Evolutionary conservation across 2,329 filamentous ascomycete species (phyloP).

Genomic region (Diplodia sapinea): DNA sequence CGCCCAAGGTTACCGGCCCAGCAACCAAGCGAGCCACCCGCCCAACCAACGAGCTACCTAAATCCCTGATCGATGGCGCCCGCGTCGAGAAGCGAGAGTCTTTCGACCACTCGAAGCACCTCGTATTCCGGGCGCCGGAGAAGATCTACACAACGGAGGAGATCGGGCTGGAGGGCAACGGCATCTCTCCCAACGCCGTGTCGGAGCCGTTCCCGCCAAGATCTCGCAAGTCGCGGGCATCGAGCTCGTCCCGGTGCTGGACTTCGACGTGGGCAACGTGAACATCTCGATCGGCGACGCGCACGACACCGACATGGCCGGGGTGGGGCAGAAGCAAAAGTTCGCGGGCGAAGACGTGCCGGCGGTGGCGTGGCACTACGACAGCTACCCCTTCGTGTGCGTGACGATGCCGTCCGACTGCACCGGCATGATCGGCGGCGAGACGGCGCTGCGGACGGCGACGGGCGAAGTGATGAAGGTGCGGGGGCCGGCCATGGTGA

Average conservation of each 20-base stretch:
- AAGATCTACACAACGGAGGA: slow-evolving; percentile 31
- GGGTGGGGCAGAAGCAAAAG: background rate
- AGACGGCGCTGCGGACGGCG: slow-evolving; percentile 66
- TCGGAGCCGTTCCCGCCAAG: slow-evolving; percentile 45
- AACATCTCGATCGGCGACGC: slow-evolving; percentile 44
- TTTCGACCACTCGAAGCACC: slow-evolving; percentile 31
- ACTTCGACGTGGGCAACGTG: slow-evolving; percentile 63
- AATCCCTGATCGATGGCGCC: slow-evolving; percentile 1
- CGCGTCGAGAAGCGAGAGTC: background rate
- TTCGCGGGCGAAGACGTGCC: background rate
- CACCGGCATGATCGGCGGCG: slow-evolving; percentile 57
- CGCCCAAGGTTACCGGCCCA: background rate
- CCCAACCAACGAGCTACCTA: slow-evolving; percentile 11
- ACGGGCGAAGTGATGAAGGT: slow-evolving; percentile 54
- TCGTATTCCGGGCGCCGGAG: slow-evolving; percentile 15
- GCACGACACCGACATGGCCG: background rate
- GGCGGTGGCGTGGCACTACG: slow-evolving; percentile 55
- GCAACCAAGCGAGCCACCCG: slow-evolving; percentile 10
- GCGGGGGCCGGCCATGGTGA: slow-evolving; percentile 52
- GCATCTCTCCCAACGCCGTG: slow-evolving; percentile 27
- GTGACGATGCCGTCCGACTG: slow-evolving; percentile 60
- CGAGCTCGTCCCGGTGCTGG: slow-evolving; percentile 60
- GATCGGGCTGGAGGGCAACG: slow-evolving; percentile 15
- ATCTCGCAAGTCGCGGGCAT: slow-evolving; percentile 62
- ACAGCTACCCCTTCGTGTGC: slow-evolving; percentile 59